phyloP scores from a whole-genome alignment of 441 rosid genomes.

The Pelargonium myrrhifolium region DNA sequence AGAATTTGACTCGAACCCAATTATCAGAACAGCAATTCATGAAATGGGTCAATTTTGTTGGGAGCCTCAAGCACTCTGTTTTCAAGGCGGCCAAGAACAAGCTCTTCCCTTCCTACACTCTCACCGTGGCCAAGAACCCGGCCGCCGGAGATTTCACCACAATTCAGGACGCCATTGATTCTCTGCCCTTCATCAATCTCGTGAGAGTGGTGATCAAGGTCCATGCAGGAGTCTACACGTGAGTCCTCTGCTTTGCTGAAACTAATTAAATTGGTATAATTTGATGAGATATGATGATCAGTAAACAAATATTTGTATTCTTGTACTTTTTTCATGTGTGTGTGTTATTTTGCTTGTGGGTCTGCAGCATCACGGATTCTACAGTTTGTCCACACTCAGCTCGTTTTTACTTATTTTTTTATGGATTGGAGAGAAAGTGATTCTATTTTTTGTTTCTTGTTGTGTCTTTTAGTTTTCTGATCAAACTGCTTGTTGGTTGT shows the following conservation, averaged over 20 bases:
- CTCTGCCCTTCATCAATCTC: conserved; percentile 74
- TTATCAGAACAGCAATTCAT: conserved; percentile 72
- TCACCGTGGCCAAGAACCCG: conserved; percentile 53
- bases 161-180: conserved; percentile 89
- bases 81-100: conserved; percentile 79
- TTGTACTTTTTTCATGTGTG: neutral
- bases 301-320: too few species aligned
- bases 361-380: conserved; percentile 20
- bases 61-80: conserved; percentile 63
- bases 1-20: conserved; percentile 41
- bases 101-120: conserved; percentile 68
- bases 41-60: conserved; percentile 89
- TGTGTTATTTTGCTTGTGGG: conserved; percentile 11
- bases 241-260: conserved; percentile 20
- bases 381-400: conserved; percentile 26
- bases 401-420: conserved; percentile 3
- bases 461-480: conserved; percentile 22
- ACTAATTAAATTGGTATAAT: too few species aligned
- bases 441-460: conserved; percentile 23
- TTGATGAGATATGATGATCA: too few species aligned
- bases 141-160: conserved; percentile 68
- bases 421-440: conserved; percentile 9
- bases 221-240: conserved; percentile 91
- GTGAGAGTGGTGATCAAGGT: conserved; percentile 89
- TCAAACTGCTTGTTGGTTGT: conserved; percentile 3